A percentile compares a stretch with the other conserved stretches of the same genome.
These are phyloP conservation scores for Parathielavia hyrcaniae DNA, from an alignment of 495 filamentous ascomycete species.

Conservation along the genomic window DNA sequence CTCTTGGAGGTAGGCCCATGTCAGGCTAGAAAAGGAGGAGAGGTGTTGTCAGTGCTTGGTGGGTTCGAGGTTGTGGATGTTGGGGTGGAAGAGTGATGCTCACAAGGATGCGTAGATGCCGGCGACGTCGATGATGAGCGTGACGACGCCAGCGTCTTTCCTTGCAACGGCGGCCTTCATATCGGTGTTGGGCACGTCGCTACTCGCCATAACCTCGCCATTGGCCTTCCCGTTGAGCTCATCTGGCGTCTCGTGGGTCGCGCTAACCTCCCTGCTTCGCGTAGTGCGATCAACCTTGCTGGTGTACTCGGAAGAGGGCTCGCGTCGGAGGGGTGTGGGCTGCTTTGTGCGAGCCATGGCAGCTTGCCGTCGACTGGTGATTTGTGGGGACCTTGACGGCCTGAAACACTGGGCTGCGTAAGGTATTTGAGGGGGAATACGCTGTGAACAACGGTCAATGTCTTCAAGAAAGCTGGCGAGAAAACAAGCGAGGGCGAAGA, in stretches of 20 bases:
- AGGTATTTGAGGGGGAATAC: too few species aligned
- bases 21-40: slow-evolving; percentile 52
- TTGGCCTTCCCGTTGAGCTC: slow-evolving; percentile 37
- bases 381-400: slow-evolving; percentile 1
- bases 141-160: slow-evolving; percentile 52
- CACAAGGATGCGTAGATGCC: slow-evolving; percentile 97
- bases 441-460: too few species aligned
- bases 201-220: not conserved
- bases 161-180: slow-evolving; percentile 21
- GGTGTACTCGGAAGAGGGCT: slow-evolving; percentile 57
- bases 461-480: not conserved
- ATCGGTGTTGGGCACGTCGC: slow-evolving; percentile 27
- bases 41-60: not conserved
- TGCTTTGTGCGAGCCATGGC: slow-evolving; percentile 70
- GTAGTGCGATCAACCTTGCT: slow-evolving; percentile 35
- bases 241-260: slow-evolving; percentile 7
- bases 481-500: not conserved
- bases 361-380: not conserved
- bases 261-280: slow-evolving; percentile 27
- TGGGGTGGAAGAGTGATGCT: slow-evolving; percentile 24
- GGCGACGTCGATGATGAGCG: slow-evolving; percentile 78
- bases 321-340: slow-evolving; percentile 57
- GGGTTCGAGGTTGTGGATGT: not conserved
- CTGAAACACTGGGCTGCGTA: too few species aligned
- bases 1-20: slow-evolving; percentile 95